phyloP scores from a whole-genome alignment of 768 basidiomycete species.

The Lactarius pseudohatsudake region DNA sequence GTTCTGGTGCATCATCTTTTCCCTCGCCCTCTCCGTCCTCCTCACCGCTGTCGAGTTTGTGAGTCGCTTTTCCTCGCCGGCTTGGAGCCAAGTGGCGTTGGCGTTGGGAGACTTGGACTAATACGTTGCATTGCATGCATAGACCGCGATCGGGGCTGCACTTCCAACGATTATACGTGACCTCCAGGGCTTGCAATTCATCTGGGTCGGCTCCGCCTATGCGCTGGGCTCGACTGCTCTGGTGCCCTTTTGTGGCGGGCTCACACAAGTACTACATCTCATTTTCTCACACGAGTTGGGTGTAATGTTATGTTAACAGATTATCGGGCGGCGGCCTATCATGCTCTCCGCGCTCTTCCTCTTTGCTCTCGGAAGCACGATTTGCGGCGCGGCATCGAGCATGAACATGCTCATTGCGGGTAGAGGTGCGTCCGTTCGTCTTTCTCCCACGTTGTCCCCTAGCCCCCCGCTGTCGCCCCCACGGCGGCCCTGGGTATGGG shows the following conservation, averaged over 20 bases:
- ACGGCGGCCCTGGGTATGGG: neutral
- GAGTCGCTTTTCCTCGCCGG: neutral
- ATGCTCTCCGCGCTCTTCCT: slow-evolving; percentile 31
- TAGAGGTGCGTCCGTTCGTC: slow-evolving; percentile 26
- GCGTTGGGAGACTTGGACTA: neutral
- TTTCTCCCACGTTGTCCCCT: neutral
- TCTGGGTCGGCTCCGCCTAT: slow-evolving; percentile 33
- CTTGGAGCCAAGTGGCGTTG: neutral
- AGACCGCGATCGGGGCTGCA: slow-evolving; percentile 32
- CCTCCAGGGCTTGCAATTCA: slow-evolving; percentile 31
- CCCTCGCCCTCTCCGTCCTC: slow-evolving; percentile 21
- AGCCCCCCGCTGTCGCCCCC: neutral
- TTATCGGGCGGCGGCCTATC: slow-evolving; percentile 36
- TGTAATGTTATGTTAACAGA: slow-evolving; percentile 11
- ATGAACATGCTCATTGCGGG: slow-evolving; percentile 39
- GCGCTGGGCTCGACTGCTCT: slow-evolving; percentile 32
- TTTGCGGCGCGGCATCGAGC: slow-evolving; percentile 37
- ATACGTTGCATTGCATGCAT: neutral
- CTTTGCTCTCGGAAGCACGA: slow-evolving; percentile 36
- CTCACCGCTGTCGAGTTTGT: slow-evolving; percentile 22
- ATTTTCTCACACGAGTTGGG: neutral
- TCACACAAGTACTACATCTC: slow-evolving; percentile 26
- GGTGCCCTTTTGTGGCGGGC: slow-evolving; percentile 32
- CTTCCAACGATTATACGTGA: slow-evolving; percentile 35
- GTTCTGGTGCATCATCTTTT: slow-evolving; percentile 28